Conservation (phyloP, 108 stramenopile genomes). For the Cylindrotheca fusiformis region DNA sequence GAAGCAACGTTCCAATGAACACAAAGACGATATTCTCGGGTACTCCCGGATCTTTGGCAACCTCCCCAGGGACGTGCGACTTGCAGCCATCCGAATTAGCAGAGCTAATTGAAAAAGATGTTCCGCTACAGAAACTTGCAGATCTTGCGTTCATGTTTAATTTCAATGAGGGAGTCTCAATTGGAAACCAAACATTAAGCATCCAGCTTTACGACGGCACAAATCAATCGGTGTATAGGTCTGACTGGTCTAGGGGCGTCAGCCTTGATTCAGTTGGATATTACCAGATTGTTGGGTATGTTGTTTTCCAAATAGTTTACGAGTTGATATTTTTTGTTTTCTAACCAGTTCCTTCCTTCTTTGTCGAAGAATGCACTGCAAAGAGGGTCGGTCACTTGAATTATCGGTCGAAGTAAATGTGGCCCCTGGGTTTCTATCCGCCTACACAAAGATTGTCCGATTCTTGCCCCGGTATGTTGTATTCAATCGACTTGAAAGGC, state of each 20-base stretch:
- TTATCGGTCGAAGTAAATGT: conserved; percentile 78
- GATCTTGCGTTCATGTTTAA: conserved; percentile 94
- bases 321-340: conserved; percentile 5
- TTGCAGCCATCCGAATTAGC: conserved; percentile 39
- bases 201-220: conserved; percentile 69
- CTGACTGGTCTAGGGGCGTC: conserved; percentile 86
- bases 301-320: conserved; percentile 2
- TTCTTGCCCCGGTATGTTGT: conserved; percentile 89
- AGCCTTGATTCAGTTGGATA: conserved; percentile 95
- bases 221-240: conserved; percentile 46
- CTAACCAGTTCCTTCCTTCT: background rate
- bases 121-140: conserved; percentile 68
- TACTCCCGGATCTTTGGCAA: conserved; percentile 68
- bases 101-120: conserved; percentile 57
- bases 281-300: conserved; percentile 81
- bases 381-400: conserved; percentile 79
- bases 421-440: conserved; percentile 86
- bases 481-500: conserved; percentile 68
- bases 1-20: conserved; percentile 23
- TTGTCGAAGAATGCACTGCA: conserved; percentile 53
- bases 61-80: conserved; percentile 24
- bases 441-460: conserved; percentile 93
- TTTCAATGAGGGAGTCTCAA: conserved; percentile 72
- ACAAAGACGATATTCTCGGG: conserved; percentile 71
- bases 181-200: conserved; percentile 70